Percentiles rank a stretch among this genome's conserved stretches.
Evolutionary conservation across 1,139 yeast genomes (phyloP).

Genomic region (Geotrichum carabidarum): DNA sequence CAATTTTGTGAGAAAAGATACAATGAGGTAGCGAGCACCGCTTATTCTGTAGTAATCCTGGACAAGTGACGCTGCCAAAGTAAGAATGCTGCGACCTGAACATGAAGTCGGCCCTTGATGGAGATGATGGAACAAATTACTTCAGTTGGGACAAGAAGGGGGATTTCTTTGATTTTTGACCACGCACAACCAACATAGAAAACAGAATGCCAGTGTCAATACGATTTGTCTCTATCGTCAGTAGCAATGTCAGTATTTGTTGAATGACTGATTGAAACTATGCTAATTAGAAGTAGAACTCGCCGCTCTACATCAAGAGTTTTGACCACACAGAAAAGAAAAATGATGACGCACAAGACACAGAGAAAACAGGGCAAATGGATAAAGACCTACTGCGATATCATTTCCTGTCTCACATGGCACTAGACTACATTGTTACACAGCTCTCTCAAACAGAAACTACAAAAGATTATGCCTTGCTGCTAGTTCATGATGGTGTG

Average conservation of each 20-base stretch:
- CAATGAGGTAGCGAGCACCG: conserved; percentile 31
- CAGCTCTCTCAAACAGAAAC: conserved; percentile 29
- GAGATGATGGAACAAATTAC: neutral
- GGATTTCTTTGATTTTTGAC: neutral
- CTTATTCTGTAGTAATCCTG: conserved; percentile 21
- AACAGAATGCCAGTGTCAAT: conserved; percentile 28
- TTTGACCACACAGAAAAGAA: conserved; percentile 20
- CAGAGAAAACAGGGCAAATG: conserved; percentile 19
- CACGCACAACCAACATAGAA: conserved; percentile 4
- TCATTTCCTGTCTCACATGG: conserved; percentile 42
- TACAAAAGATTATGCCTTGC: conserved; percentile 34
- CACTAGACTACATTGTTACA: conserved; percentile 39
- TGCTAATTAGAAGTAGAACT: conserved; percentile 24
- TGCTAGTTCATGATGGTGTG: conserved; percentile 41
- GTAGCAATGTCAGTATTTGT: conserved; percentile 29
- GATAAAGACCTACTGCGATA: conserved; percentile 30
- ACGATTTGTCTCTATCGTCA: conserved; percentile 33
- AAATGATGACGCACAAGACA: conserved; percentile 9
- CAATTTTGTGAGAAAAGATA: conserved; percentile 27
- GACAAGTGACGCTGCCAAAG: conserved; percentile 29
- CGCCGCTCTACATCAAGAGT: conserved; percentile 31
- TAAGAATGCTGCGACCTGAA: conserved; percentile 20
- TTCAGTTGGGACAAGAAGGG: neutral
- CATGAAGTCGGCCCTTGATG: conserved; percentile 20
- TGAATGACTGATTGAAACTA: no score